Base-by-base conservation (phyloP, 306 rosid genomes). In the Lathyrus oleraceus region DNA sequence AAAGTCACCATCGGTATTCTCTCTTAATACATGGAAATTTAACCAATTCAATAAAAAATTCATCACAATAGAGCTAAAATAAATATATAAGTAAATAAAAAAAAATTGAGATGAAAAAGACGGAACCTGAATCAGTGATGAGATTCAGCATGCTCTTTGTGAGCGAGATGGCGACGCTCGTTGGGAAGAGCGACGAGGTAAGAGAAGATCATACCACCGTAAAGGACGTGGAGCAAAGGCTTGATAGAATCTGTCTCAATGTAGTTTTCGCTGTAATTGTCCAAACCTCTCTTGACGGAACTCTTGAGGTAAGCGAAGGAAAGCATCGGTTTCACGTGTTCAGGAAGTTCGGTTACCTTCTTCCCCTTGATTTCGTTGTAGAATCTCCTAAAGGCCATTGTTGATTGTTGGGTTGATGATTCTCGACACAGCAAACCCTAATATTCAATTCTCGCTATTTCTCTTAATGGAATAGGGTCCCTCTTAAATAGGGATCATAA, bases 131-230 rank as follows among this genome's bases (percentile, higher is more conserved):
- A 59, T 74, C 74, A 79, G 74, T 81, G 62, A n/a, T 79, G 91
- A 72, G 87, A 85, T 70, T 83, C 89, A 54, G 91, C 91, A 76
- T 85, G 89, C 38, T 81, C 61, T 76, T 49, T 79, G 74, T 88
- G 98, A 71, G 62, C 88, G 58, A 85, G 91, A 59, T 92, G 96
- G 67, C 98, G 95, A 28, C 89, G 91, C 78, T 92, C 95, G 47
- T 86, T 81, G 2, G 95, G 95, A 48, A 92, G 96, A 6, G 82
- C 87, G 53, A 92, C 77, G 51, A 89, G 84, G 80, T 87, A 92
- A 40, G 95, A 89, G 49, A 92, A 84, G 71, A 79, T 47, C 92
- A 89, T 85, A 5, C 98, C 98, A 0, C 96, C 95, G 14, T 65
- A 85, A 87, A 89, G 83, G 58, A 92, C 83, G 68, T 92, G 98